Evolutionary conservation across 1,284 basidiomycete species (phyloP).

Genomic region (Boletus sp.): DNA sequence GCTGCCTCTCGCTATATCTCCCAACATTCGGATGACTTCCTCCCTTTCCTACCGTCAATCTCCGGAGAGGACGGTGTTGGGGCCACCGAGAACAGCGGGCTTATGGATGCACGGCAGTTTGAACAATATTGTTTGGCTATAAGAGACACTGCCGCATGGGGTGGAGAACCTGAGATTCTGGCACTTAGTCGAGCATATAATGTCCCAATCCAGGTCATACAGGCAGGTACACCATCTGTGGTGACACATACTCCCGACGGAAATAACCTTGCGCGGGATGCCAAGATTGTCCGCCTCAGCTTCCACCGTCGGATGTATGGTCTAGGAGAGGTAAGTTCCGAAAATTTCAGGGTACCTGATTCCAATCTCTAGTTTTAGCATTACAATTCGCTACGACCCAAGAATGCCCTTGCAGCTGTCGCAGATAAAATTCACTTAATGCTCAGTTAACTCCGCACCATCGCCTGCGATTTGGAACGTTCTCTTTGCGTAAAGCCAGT

Average conservation of each 20-base stretch:
- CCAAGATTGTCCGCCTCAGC: conserved; percentile 68
- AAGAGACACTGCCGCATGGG: conserved; percentile 86
- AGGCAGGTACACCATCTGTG: conserved; percentile 75
- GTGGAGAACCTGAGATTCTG: conserved; percentile 95
- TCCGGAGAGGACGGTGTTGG: conserved; percentile 73
- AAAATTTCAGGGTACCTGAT: neutral
- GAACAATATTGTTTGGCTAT: conserved; percentile 78
- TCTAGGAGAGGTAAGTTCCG: conserved; percentile 75
- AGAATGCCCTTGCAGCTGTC: conserved; percentile 38
- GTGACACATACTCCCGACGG: conserved; percentile 72
- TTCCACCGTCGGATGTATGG: conserved; percentile 93
- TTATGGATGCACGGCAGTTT: conserved; percentile 73
- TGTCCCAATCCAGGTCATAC: conserved; percentile 89
- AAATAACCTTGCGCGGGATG: conserved; percentile 36
- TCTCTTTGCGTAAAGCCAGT: neutral
- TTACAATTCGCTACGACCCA: conserved; percentile 80
- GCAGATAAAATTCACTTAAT: conserved; percentile 41
- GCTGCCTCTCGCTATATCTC: conserved; percentile 83
- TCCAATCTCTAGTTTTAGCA: conserved; percentile 48
- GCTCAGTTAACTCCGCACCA: conserved; percentile 31
- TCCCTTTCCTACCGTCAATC: conserved; percentile 86
- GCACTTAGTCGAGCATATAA: conserved; percentile 84
- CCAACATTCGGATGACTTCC: conserved; percentile 83
- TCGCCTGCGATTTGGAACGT: neutral
- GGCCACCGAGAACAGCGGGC: conserved; percentile 56